Conservation (phyloP, 2,329 filamentous ascomycete genomes). For the Cryphonectria carpinicola region DNA sequence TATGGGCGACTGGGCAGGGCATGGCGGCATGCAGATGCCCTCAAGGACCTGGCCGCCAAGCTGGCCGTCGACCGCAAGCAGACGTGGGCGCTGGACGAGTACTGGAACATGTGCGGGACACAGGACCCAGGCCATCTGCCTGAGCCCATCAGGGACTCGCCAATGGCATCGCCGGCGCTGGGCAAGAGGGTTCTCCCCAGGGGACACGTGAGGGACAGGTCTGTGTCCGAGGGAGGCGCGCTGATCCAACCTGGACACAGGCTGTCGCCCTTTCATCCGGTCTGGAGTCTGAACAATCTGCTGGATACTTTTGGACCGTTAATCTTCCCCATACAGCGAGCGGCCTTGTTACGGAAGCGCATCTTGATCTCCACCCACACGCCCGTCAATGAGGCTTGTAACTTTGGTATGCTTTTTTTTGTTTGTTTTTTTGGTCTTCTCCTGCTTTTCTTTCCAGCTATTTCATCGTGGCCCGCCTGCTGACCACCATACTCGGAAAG, state of each 20-base stretch:
- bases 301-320: slow-evolving; percentile 86
- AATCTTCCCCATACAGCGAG: slow-evolving; percentile 88
- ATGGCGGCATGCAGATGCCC: slow-evolving; percentile 80
- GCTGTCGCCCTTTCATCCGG: slow-evolving; percentile 81
- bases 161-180: slow-evolving; percentile 55
- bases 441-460: neutral
- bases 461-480: slow-evolving; percentile 9
- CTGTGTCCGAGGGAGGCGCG: slow-evolving; percentile 64
- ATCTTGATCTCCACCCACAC: slow-evolving; percentile 86
- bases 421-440: neutral
- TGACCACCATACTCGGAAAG: slow-evolving; percentile 44
- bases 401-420: slow-evolving; percentile 70
- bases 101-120: slow-evolving; percentile 71
- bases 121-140: slow-evolving; percentile 42
- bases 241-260: slow-evolving; percentile 64
- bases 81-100: slow-evolving; percentile 70
- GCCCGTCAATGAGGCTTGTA: slow-evolving; percentile 82
- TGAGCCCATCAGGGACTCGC: slow-evolving; percentile 48
- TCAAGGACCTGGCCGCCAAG: slow-evolving; percentile 74
- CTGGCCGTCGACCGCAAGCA: slow-evolving; percentile 69
- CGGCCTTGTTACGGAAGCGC: slow-evolving; percentile 82
- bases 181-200: slow-evolving; percentile 42
- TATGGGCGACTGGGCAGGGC: slow-evolving; percentile 83
- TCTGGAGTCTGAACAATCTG: slow-evolving; percentile 77
- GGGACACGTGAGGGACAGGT: slow-evolving; percentile 60